phyloP scores from a whole-genome alignment of 805 yeast genomes.

The Ogataea polymorpha region DNA sequence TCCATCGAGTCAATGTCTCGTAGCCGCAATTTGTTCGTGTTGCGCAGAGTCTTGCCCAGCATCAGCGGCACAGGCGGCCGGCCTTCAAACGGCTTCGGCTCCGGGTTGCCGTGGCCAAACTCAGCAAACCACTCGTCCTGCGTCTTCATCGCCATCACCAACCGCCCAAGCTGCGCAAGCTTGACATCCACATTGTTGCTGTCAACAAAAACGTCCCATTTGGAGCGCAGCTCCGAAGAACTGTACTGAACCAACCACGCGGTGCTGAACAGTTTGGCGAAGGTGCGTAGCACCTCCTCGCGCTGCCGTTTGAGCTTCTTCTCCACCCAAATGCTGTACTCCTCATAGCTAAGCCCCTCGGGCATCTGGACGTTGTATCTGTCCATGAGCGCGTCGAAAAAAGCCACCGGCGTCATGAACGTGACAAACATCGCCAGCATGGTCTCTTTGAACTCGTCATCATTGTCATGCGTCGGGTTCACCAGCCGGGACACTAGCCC shows the following conservation, averaged over 20 bases:
- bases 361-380: conserved; percentile 78
- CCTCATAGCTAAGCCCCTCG: conserved; percentile 81
- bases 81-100: conserved; percentile 8
- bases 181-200: conserved; percentile 14
- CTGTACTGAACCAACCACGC: conserved; percentile 68
- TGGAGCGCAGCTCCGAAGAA: conserved; percentile 38
- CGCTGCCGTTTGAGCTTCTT: conserved; percentile 68
- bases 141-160: conserved; percentile 19
- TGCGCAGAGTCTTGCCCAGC: conserved; percentile 17
- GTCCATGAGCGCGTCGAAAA: conserved; percentile 55
- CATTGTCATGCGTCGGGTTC: conserved; percentile 61
- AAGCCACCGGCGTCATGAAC: conserved; percentile 63
- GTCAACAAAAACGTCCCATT: conserved; percentile 26
- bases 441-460: conserved; percentile 59
- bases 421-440: conserved; percentile 75
- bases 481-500: conserved; percentile 81
- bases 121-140: conserved; percentile 27
- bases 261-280: conserved; percentile 62
- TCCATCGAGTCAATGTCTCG: conserved; percentile 70
- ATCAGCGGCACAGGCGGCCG: conserved; percentile 23
- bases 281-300: conserved; percentile 58
- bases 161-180: conserved; percentile 21
- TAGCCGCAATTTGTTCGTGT: conserved; percentile 42
- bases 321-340: conserved; percentile 72
- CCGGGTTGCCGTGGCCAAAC: conserved; percentile 21